Evolutionary conservation across 768 basidiomycete genomes (phyloP).

Genomic region (Butyriboletus loyo): DNA sequence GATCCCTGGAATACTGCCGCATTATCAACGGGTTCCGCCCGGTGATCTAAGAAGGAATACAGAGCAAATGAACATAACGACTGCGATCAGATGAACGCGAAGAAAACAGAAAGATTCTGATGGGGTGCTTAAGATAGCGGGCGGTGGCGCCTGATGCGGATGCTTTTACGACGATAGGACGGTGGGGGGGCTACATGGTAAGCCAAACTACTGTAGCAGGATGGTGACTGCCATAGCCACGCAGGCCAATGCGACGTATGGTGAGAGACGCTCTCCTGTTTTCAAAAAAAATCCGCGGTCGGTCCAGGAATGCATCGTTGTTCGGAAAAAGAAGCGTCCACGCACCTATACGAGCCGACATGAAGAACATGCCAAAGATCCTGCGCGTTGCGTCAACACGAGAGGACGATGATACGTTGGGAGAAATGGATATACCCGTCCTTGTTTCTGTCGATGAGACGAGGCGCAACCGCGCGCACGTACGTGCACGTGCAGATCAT

Average conservation of each 20-base stretch:
- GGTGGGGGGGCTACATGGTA: background rate
- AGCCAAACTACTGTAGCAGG: conserved; percentile 37
- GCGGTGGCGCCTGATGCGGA: background rate
- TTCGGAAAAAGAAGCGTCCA: background rate
- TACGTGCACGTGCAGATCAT: conserved; percentile 98
- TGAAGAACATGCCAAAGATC: conserved; percentile 91
- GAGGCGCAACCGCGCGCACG: conserved; percentile 83
- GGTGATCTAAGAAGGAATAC: background rate
- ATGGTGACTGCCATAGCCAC: conserved; percentile 87
- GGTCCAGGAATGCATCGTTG: background rate
- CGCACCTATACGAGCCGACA: conserved; percentile 91
- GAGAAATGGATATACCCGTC: conserved; percentile 61
- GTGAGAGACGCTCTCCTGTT: conserved; percentile 92
- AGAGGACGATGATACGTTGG: background rate
- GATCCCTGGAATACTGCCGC: background rate
- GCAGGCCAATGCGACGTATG: conserved; percentile 93
- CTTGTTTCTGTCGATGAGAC: conserved; percentile 90
- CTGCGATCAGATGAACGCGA: background rate
- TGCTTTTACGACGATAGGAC: background rate
- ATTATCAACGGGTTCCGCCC: background rate
- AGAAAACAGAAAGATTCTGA: background rate
- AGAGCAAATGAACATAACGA: background rate
- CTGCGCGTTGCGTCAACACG: conserved; percentile 38
- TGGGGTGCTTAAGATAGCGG: background rate
- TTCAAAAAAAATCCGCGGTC: background rate